These are phyloP conservation scores for Eutypa lata DNA, from an alignment of 2,329 filamentous ascomycete genomes.

Conservation along the genomic window DNA sequence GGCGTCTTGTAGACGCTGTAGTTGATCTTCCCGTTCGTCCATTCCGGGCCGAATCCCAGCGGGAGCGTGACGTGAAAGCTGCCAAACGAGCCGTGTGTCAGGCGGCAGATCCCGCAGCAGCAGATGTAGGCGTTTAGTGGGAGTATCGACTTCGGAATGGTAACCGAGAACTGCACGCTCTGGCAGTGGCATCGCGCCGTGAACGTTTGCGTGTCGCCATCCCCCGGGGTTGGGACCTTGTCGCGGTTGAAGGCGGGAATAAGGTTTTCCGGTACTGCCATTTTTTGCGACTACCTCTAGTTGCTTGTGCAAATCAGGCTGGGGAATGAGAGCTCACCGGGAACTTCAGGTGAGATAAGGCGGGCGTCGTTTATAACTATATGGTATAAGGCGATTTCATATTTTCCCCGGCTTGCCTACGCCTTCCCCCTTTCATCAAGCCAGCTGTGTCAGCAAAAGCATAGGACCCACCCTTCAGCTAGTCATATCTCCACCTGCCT, in stretches of 20 bases:
- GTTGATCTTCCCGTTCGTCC: conserved; percentile 30
- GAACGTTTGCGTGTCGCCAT: conserved; percentile 24
- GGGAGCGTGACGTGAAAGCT: conserved; percentile 40
- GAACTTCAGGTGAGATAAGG: too few species aligned
- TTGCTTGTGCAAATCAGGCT: too few species aligned
- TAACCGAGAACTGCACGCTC: conserved; percentile 39
- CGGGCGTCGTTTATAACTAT: too few species aligned
- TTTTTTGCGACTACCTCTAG: neutral
- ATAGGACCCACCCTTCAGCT: too few species aligned
- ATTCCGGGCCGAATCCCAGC: conserved; percentile 31
- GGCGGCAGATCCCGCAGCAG: conserved; percentile 44
- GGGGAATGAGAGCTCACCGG: too few species aligned
- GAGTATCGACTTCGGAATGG: conserved; percentile 33
- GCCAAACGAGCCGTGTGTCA: conserved; percentile 38
- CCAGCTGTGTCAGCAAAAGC: too few species aligned
- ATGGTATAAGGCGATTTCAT: too few species aligned
- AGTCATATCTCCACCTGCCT: too few species aligned
- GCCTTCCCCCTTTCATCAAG: too few species aligned
- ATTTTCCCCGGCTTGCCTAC: too few species aligned
- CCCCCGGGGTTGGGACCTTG: conserved; percentile 1
- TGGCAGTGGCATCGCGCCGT: conserved; percentile 45
- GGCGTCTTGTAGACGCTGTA: conserved; percentile 34
- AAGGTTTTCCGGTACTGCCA: neutral
- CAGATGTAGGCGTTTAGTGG: conserved; percentile 42
- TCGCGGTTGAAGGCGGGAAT: conserved; percentile 8